Evolutionary conservation across 116 monocot species (phyloP), one percentile per base, ranked within the genome.

Genomic region (Cymodocea nodosa): DNA sequence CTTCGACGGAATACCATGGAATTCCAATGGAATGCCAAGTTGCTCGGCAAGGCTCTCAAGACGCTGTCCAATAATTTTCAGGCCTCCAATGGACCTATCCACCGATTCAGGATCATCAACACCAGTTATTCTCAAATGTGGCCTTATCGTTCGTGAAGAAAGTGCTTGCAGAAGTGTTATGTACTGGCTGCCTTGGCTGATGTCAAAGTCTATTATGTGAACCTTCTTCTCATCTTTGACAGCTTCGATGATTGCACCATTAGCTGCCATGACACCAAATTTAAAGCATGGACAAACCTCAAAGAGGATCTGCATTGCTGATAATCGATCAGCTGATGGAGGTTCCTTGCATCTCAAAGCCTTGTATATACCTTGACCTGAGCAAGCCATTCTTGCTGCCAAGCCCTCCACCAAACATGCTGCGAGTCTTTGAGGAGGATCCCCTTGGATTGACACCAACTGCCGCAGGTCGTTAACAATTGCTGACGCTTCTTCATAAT

Each of bases 41-140:
- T 73, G 79, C 62, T 84, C 81, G 15, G 98, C 98, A 34, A 92
- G 81, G 55, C 79, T 74, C 79, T 86, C 86, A 15, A 98, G 79
- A 14, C 89, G 77, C 59, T 76, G 67, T 6, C 98, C 98, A 19
- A 98, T 89, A 55, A 92, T 39, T 63, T 79, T 83, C 74, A 98
- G 69, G 13, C 98, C 98, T 65, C 98, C 98, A 20, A 92, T 76
- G 18, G 78, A 34, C 23, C 98, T 65, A 65, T 92, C 92, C 66
- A 92, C 98, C 0, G 89, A 75, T 52, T 98, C 89, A 50, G 98
- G 89, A 71, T 98, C 98, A 83, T 98, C 98, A 25, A 98, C 86
- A 2, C 89, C 98, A 3, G 98, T 92, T 63, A 98, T 82, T 62
- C 84, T 83, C 78, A 98, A 72, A 14, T 30, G 80, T 8, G 71